These are phyloP conservation scores for Chimonanthus praecox DNA, from an alignment of 164 flowering plant genomes.

Conservation along the genomic window DNA sequence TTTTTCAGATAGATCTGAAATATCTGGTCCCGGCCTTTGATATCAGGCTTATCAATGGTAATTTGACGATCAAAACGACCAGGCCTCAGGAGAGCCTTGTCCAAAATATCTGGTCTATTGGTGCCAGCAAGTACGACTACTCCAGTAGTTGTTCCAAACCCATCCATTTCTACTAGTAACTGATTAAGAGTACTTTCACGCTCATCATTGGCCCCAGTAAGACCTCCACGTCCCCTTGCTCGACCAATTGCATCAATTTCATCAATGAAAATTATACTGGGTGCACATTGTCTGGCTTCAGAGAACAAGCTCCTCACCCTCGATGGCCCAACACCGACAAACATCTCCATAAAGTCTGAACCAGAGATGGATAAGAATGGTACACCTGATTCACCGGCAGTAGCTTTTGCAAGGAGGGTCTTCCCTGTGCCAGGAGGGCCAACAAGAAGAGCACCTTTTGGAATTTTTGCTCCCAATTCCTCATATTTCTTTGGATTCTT, in stretches of 20 bases:
- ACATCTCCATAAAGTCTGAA: constrained; percentile 95
- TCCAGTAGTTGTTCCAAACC: constrained; percentile 87
- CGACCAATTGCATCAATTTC: constrained; percentile 97
- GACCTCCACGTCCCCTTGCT: constrained; percentile 85
- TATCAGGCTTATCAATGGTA: constrained; percentile 75
- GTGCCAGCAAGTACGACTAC: constrained; percentile 95
- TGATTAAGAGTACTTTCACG: constrained; percentile 94
- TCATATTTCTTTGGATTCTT: constrained; percentile 89
- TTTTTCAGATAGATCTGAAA: constrained; percentile 64
- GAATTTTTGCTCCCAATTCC: constrained; percentile 86
- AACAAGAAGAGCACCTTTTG: constrained; percentile 89
- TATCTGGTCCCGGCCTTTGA: constrained; percentile 79
- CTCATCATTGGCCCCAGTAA: constrained; percentile 77
- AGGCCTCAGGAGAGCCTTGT: constrained; percentile 83
- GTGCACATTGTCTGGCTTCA: constrained; percentile 89
- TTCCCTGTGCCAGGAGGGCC: constrained; percentile 98
- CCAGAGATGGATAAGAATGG: constrained; percentile 88
- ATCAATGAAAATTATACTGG: constrained; percentile 86
- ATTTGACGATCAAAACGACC: constrained; percentile 91
- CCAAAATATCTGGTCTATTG: constrained; percentile 85
- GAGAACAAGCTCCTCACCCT: constrained; percentile 82
- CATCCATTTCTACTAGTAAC: constrained; percentile 93
- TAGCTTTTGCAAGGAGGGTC: constrained; percentile 91
- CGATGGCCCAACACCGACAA: constrained; percentile 94
- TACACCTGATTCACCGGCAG: constrained; percentile 90